Base-by-base conservation (phyloP, 192 early-diverging fungal genomes). In the Entomortierella beljakovae region DNA sequence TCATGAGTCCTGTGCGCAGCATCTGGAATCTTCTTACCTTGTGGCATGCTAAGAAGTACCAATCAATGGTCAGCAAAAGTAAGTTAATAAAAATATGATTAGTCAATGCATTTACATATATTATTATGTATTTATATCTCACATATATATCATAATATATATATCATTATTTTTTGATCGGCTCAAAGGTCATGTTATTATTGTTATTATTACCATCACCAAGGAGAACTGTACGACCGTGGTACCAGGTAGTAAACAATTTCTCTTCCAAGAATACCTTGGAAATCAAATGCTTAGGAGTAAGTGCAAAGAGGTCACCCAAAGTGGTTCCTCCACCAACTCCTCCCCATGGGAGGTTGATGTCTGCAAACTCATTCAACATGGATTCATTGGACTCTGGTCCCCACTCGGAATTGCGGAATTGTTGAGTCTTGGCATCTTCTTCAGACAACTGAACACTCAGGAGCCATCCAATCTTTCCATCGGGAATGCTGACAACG, bases 401-500 rank as follows among this genome's bases (percentile, higher is more conserved):
- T 23, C 62, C 62, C 66, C 66, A 68, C 34, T 59, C 66, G 6
- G 66, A 68, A 22, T 68, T 68, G 0, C 57, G 55, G 43, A 68
- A 68, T 23, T 49, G 38, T 38, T 26, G 20, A 2, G 25, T 54
- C 4, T 54, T 55, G 35, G 57, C 32, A 26, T 55, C 53, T 55
- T 7, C 26, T 25, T 42, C 57, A 6, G 8, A 3, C 16, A 59
- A 6, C 38, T 59, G 57, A 35, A 34, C 20, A 7, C 18, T 57
- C 20, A 57, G 15, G 3, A 57, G 33, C 55, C 55, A 57, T 8
- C 55, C 28, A 16, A 57, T 31, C 5, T n/a, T 29, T n/a, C 20
- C 6, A 31, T 34, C 33, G 4, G 55, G 26, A 23, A 57, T 35
- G 33, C 37, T 40, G 37, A 40, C 37, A 40, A 40, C 37, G 37